Conservation (phyloP, 2,329 filamentous ascomycete species). For the Lizonia empirigonia region DNA sequence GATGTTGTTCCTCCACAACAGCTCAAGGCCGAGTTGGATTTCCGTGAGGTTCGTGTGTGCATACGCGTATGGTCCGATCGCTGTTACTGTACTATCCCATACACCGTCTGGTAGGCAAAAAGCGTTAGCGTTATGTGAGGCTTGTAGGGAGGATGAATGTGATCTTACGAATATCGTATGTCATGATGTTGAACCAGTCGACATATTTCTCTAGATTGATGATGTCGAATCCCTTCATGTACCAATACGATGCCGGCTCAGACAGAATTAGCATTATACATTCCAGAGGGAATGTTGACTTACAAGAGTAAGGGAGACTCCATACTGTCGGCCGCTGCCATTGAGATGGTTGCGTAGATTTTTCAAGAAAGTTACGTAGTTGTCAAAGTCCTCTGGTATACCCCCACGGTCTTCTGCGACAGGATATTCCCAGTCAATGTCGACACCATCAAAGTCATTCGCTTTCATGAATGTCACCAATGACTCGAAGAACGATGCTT, state of each 20-base stretch:
- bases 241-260: constrained; percentile 19
- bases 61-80: neutral
- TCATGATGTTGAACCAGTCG: constrained; percentile 55
- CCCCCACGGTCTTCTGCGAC: neutral
- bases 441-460: constrained; percentile 52
- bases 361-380: neutral
- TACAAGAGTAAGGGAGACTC: neutral
- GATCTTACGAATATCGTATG: constrained; percentile 54
- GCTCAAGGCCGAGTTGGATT: constrained; percentile 55
- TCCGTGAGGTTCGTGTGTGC: constrained; percentile 47
- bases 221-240: constrained; percentile 32
- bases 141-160: no score
- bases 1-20: neutral
- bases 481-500: constrained; percentile 42
- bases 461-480: constrained; percentile 46
- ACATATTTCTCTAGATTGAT: constrained; percentile 22
- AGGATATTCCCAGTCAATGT: constrained; percentile 49
- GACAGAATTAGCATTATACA: no score
- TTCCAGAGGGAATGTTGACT: no score
- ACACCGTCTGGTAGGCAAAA: no score
- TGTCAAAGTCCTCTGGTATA: neutral
- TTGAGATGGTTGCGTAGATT: neutral
- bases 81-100: neutral
- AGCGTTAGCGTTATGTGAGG: no score
- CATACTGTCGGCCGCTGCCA: neutral